phyloP scores from a whole-genome alignment of 495 filamentous ascomycete genomes.

The Penicillium angulare region DNA sequence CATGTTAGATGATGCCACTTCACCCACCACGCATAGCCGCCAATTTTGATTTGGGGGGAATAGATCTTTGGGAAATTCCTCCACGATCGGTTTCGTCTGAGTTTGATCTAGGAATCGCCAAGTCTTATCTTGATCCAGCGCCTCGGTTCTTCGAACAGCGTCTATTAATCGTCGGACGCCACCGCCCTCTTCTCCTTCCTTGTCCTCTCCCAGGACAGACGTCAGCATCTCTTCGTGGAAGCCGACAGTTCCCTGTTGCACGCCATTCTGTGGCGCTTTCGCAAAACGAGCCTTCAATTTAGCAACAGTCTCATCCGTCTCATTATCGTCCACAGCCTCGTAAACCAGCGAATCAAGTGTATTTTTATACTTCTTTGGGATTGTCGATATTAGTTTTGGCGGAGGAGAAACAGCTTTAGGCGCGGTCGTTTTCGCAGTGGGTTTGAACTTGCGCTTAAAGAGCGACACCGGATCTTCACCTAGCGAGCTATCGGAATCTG shows the following conservation, averaged over 20 bases:
- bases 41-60: conserved; percentile 24
- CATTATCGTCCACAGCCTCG: conserved; percentile 55
- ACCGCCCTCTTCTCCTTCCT: conserved; percentile 46
- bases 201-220: conserved; percentile 42
- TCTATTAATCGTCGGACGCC: conserved; percentile 59
- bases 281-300: conserved; percentile 44
- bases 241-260: conserved; percentile 11
- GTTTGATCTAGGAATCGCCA: conserved; percentile 66
- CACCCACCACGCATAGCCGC: conserved; percentile 38
- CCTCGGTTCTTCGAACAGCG: conserved; percentile 75
- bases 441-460: neutral
- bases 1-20: neutral
- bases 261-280: neutral
- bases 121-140: conserved; percentile 53
- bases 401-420: neutral
- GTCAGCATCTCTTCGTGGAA: conserved; percentile 45
- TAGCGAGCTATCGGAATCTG: conserved; percentile 54
- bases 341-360: conserved; percentile 64
- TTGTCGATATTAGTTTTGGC: neutral
- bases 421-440: neutral
- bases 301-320: conserved; percentile 56
- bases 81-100: conserved; percentile 27
- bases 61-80: conserved; percentile 34
- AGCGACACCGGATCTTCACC: conserved; percentile 40
- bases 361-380: conserved; percentile 60